phyloP scores from a whole-genome alignment of 1,139 yeast species.

The Wickerhamomyces sp. region DNA sequence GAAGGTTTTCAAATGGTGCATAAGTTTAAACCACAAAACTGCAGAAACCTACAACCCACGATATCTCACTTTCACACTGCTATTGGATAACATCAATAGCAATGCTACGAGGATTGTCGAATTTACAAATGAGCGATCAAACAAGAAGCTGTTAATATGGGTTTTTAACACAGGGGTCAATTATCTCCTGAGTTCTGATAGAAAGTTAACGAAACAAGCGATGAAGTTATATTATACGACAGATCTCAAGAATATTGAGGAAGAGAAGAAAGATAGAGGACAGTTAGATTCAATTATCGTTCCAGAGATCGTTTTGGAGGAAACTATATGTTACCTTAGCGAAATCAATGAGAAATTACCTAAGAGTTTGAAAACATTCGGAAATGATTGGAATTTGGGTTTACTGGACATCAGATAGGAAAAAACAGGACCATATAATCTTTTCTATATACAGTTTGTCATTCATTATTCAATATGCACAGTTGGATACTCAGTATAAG shows the following conservation, averaged over 20 bases:
- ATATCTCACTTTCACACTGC: conserved; percentile 35
- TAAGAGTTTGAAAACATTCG: conserved; percentile 24
- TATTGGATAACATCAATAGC: conserved; percentile 44
- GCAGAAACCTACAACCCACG: conserved; percentile 30
- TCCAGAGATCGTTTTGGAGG: conserved; percentile 27
- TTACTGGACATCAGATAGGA: conserved; percentile 22
- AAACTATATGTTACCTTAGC: conserved; percentile 28
- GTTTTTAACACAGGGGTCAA: conserved; percentile 48
- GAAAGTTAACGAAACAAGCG: conserved; percentile 25
- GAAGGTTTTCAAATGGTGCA: conserved; percentile 60
- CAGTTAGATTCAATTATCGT: conserved; percentile 36
- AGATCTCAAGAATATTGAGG: conserved; percentile 19
- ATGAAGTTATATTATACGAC: conserved; percentile 40
- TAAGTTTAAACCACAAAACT: conserved; percentile 35
- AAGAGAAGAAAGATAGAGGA: conserved; percentile 28
- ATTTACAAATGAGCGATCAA: conserved; percentile 17
- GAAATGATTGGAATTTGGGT: conserved; percentile 29
- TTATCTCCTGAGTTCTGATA: conserved; percentile 26
- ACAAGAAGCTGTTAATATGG: conserved; percentile 41
- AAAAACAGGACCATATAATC: too few species aligned
- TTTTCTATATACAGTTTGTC: too few species aligned
- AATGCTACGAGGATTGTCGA: conserved; percentile 41
- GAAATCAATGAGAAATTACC: conserved; percentile 33
- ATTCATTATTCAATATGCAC: too few species aligned
- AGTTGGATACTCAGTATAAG: too few species aligned